These are phyloP conservation scores for Epichloe uncinata DNA, from an alignment of 2,329 filamentous ascomycete species.

Conservation along the genomic window DNA sequence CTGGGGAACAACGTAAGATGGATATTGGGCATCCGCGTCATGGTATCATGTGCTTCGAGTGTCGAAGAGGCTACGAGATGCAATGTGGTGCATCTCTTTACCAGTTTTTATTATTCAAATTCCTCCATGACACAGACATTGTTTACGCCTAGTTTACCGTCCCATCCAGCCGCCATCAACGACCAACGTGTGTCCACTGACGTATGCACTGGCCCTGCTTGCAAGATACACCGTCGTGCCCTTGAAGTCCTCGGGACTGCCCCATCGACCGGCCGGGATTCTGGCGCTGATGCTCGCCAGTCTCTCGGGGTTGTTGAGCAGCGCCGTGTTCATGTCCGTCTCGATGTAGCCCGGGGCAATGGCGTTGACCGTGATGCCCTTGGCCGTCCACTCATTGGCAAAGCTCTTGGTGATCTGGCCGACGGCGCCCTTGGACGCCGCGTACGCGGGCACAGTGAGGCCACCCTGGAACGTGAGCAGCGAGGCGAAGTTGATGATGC, in stretches of 20 bases:
- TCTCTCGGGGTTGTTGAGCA: constrained; percentile 59
- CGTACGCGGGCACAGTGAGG: constrained; percentile 77
- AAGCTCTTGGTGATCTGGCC: constrained; percentile 75
- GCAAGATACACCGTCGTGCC: constrained; percentile 68
- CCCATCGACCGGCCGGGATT: constrained; percentile 79
- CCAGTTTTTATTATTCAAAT: background rate
- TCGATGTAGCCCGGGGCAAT: constrained; percentile 84
- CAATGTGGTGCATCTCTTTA: background rate
- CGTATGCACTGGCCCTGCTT: constrained; percentile 63
- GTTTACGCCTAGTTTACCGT: constrained; percentile 30
- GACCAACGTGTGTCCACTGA: constrained; percentile 67
- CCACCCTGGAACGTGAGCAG: constrained; percentile 79
- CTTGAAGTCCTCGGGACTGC: constrained; percentile 75
- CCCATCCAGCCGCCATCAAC: constrained; percentile 95
- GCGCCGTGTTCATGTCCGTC: constrained; percentile 86
- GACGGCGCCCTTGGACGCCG: constrained; percentile 74
- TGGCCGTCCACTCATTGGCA: constrained; percentile 73
- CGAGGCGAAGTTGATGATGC: constrained; percentile 74
- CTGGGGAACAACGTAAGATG: too few relatives aligned
- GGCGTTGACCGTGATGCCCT: constrained; percentile 73
- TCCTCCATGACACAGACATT: too few relatives aligned
- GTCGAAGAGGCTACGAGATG: too few relatives aligned
- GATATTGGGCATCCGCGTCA: too few relatives aligned
- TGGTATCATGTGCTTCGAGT: too few relatives aligned
- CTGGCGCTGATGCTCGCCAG: constrained; percentile 61